A percentile compares a stretch with the other conserved stretches of the same genome.
Evolutionary conservation across 2,329 filamentous ascomycete species (phyloP).

Genomic region (Tothia fuscella): DNA sequence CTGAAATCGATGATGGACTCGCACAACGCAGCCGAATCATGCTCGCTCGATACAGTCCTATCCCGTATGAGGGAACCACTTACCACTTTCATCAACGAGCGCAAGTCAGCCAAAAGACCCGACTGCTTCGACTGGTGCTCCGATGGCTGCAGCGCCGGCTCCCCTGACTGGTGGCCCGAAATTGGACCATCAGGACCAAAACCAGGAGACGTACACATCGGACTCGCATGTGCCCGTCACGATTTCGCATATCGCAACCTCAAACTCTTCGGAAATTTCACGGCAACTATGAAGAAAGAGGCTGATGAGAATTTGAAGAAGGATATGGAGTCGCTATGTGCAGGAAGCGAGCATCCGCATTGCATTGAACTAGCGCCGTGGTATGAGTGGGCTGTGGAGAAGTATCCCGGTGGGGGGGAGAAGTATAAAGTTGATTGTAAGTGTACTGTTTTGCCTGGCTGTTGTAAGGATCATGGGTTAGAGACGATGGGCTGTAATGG

Average conservation of each 20-base stretch:
- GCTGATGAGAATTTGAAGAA: slow-evolving; percentile 8
- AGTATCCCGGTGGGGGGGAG: slow-evolving; percentile 4
- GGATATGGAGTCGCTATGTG: slow-evolving; percentile 8
- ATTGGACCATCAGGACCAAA: too few relatives aligned
- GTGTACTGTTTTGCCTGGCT: slow-evolving; percentile 2
- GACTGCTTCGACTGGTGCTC: slow-evolving; percentile 9
- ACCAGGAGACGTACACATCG: slow-evolving; percentile 4
- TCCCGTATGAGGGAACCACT: too few relatives aligned
- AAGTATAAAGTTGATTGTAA: not conserved
- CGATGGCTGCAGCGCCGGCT: not conserved
- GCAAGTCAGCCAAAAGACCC: too few relatives aligned
- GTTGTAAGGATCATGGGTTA: slow-evolving; percentile 2
- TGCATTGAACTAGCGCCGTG: not conserved
- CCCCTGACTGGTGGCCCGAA: slow-evolving; percentile 4
- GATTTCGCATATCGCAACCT: slow-evolving; percentile 12
- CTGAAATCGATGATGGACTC: too few relatives aligned
- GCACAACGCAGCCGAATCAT: too few relatives aligned
- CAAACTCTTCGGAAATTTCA: slow-evolving; percentile 3
- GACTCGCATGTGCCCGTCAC: slow-evolving; percentile 11
- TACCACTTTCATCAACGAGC: too few relatives aligned
- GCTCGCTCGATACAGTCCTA: too few relatives aligned
- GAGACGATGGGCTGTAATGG: too few relatives aligned
- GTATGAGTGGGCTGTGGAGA: slow-evolving; percentile 1
- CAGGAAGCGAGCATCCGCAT: not conserved
- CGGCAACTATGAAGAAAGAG: not conserved